Percentiles rank a stretch among this genome's conserved stretches.
These are phyloP conservation scores for Globisporangium camurandrum DNA, from an alignment of 352 stramenopile species.

Conservation along the genomic window DNA sequence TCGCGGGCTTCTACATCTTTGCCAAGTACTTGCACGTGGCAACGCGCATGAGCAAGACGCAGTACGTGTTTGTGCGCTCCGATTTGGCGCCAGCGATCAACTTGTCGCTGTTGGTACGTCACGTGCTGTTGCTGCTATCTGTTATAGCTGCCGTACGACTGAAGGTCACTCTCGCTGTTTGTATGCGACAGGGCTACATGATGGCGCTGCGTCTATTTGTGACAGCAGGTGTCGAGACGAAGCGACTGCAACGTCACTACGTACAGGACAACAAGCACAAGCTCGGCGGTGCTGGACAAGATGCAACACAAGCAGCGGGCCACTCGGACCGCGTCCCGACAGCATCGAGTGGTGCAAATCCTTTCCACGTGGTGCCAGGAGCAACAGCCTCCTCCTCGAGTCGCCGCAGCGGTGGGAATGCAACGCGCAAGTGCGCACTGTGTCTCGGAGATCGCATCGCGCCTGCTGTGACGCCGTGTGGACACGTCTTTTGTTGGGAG, in stretches of 20 bases:
- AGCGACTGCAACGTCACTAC: conserved; percentile 36
- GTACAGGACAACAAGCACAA: conserved; percentile 38
- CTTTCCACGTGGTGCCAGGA: no score
- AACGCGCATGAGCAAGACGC: conserved; percentile 58
- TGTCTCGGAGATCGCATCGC: conserved; percentile 75
- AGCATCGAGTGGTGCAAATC: conserved; percentile 17
- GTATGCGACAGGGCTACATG: conserved; percentile 48
- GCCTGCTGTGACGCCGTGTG: conserved; percentile 77
- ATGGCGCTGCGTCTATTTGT: conserved; percentile 60
- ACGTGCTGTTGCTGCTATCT: no score
- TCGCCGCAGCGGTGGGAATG: conserved; percentile 3
- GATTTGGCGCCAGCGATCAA: conserved; percentile 51
- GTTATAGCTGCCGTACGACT: no score
- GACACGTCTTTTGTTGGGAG: conserved; percentile 90
- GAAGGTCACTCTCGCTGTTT: conserved; percentile 1
- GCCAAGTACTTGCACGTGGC: conserved; percentile 63
- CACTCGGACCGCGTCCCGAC: conserved; percentile 35
- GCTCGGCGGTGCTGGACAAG: conserved; percentile 12
- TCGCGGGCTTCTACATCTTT: conserved; percentile 71
- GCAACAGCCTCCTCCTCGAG: no score
- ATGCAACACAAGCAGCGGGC: conserved; percentile 12
- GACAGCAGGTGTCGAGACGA: conserved; percentile 43
- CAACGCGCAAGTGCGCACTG: conserved; percentile 73
- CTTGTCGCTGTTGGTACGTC: conserved; percentile 56
- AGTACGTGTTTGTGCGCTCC: conserved; percentile 75